These are phyloP conservation scores for Hanseniaspora taiwanica DNA, from an alignment of 805 yeast genomes.

Conservation along the genomic window DNA sequence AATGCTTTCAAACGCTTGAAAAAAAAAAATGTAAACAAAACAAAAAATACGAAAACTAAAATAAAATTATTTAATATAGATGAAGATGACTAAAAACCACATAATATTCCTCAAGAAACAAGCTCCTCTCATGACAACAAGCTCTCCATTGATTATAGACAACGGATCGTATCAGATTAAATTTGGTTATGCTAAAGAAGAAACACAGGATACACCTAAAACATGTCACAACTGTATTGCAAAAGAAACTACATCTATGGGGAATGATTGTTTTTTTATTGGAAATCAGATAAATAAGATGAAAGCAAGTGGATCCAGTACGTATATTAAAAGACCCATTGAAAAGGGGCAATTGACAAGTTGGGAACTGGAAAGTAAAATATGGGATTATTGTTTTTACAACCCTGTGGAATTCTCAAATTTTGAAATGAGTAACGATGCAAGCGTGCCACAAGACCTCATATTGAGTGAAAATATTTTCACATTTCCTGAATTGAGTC, in stretches of 20 bases:
- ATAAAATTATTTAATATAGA: neutral
- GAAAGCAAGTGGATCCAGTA: slow-evolving; percentile 48
- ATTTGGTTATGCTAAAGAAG: slow-evolving; percentile 33
- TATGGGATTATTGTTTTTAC: slow-evolving; percentile 74
- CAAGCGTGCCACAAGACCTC: slow-evolving; percentile 35
- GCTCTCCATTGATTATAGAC: slow-evolving; percentile 45
- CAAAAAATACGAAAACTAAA: too few relatives aligned
- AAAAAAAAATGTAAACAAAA: too few relatives aligned
- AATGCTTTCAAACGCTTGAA: too few relatives aligned
- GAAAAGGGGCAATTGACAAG: slow-evolving; percentile 81
- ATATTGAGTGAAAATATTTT: slow-evolving; percentile 72
- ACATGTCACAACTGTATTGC: slow-evolving; percentile 57
- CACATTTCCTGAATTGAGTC: slow-evolving; percentile 67
- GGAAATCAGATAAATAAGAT: slow-evolving; percentile 51
- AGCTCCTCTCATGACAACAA: neutral
- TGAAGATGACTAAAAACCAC: neutral
- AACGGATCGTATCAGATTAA: slow-evolving; percentile 84
- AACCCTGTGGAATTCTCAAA: slow-evolving; percentile 31
- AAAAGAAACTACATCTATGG: slow-evolving; percentile 45
- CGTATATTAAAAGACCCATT: slow-evolving; percentile 65
- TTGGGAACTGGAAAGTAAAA: slow-evolving; percentile 80
- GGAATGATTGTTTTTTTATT: slow-evolving; percentile 47
- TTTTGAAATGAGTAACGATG: slow-evolving; percentile 30
- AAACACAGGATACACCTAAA: slow-evolving; percentile 28
- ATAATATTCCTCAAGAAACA: too few relatives aligned